Conservation (phyloP, 345 rosid genomes). For the Euphorbia pulcherrima region DNA sequence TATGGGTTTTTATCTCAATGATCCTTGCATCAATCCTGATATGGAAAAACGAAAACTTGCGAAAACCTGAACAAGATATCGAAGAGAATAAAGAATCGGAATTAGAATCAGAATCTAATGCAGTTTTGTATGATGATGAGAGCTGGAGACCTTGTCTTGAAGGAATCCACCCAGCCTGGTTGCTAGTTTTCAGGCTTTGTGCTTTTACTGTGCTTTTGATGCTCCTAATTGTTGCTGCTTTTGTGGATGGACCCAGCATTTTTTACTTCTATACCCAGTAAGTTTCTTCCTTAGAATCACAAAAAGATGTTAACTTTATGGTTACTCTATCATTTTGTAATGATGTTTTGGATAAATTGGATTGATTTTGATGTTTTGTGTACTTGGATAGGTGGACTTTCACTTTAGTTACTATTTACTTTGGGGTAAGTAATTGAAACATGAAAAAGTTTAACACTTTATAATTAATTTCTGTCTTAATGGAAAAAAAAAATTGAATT, state of each 20-base stretch:
- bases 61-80: neutral
- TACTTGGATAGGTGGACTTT: slow-evolving; percentile 80
- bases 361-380: slow-evolving; percentile 17
- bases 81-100: slow-evolving; percentile 37
- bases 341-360: neutral
- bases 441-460: neutral
- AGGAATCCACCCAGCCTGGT: slow-evolving; percentile 91
- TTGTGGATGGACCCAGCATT: slow-evolving; percentile 65
- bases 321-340: neutral
- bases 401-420: slow-evolving; percentile 62
- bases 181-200: slow-evolving; percentile 63
- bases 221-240: slow-evolving; percentile 41
- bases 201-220: slow-evolving; percentile 64
- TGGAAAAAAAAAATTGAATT: neutral
- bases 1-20: slow-evolving; percentile 45
- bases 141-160: slow-evolving; percentile 80
- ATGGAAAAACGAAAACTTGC: slow-evolving; percentile 56
- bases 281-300: slow-evolving; percentile 25
- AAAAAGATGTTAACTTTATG: neutral
- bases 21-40: slow-evolving; percentile 44
- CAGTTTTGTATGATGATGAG: slow-evolving; percentile 56
- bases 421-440: slow-evolving; percentile 53
- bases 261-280: slow-evolving; percentile 97
- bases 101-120: slow-evolving; percentile 26
- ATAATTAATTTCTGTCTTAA: neutral